Conservation (phyloP, 2,329 filamentous ascomycete genomes). For the Fusarium ambrosium region DNA sequence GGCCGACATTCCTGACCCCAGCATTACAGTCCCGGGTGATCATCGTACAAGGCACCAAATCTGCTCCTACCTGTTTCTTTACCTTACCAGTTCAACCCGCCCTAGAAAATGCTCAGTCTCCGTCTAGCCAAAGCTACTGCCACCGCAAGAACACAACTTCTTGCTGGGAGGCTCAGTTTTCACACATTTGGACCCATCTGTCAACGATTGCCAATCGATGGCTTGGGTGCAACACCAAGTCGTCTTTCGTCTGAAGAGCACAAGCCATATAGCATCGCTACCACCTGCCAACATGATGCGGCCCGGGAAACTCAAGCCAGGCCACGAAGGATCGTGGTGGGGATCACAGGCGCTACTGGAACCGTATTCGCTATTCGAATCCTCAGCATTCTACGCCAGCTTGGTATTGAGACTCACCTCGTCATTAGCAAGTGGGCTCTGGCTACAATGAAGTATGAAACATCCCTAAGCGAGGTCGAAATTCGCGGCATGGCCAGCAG, state of each 20-base stretch:
- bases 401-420: conserved; percentile 63
- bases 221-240: neutral
- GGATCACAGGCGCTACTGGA: conserved; percentile 65
- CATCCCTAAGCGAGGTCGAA: conserved; percentile 53
- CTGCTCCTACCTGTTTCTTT: neutral
- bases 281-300: neutral
- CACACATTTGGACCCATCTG: too few relatives aligned
- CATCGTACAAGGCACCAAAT: neutral
- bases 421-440: conserved; percentile 64
- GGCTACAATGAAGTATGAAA: conserved; percentile 63
- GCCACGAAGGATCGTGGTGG: conserved; percentile 58
- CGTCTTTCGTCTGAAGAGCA: neutral
- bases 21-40: neutral
- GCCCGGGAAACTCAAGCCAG: neutral
- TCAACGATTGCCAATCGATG: neutral
- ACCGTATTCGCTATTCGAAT: conserved; percentile 58
- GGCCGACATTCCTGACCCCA: neutral
- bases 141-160: neutral
- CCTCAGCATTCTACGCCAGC: conserved; percentile 55
- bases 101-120: neutral
- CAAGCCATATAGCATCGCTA: neutral
- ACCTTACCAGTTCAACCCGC: neutral
- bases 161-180: neutral
- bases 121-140: neutral
- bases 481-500: conserved; percentile 56